phyloP scores from a whole-genome alignment of 2,329 filamentous ascomycete genomes.

The Cladosporium austrohemisphaericum region DNA sequence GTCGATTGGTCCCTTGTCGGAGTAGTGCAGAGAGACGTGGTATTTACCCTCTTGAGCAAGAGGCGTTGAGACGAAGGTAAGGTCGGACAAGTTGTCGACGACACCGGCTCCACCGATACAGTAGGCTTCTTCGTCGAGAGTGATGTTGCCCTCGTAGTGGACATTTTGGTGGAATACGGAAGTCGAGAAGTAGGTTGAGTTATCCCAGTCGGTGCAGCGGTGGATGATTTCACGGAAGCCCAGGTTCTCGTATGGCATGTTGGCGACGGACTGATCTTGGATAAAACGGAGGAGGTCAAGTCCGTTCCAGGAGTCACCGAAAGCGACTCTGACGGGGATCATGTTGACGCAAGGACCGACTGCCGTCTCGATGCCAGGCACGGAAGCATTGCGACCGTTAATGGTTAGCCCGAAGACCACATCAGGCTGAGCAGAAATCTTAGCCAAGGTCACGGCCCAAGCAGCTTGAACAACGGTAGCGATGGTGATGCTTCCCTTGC shows the following conservation, averaged over 20 bases:
- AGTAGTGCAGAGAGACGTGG: constrained; percentile 10
- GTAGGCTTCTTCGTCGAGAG: constrained; percentile 8
- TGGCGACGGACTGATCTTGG: constrained; percentile 9
- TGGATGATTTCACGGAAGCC: constrained; percentile 14
- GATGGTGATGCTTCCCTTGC: constrained; percentile 24
- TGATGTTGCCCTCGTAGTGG: constrained; percentile 14
- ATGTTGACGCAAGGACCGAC: constrained; percentile 14
- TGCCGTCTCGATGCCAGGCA: constrained; percentile 11
- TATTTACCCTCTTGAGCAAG: constrained; percentile 10
- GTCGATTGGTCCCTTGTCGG: constrained; percentile 12
- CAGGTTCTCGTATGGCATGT: constrained; percentile 14
- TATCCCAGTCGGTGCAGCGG: constrained; percentile 9
- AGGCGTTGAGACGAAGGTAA: constrained; percentile 11
- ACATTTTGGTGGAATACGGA: constrained; percentile 14
- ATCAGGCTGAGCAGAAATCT: constrained; percentile 47
- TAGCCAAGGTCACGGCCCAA: constrained; percentile 55
- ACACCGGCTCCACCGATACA: constrained; percentile 13
- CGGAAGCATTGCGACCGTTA: constrained; percentile 12
- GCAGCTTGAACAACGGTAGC: constrained; percentile 53
- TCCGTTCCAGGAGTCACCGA: constrained; percentile 9
- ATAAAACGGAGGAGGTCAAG: constrained; percentile 12
- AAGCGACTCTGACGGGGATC: constrained; percentile 12
- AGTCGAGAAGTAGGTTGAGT: constrained; percentile 10
- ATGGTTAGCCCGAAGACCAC: constrained; percentile 49
- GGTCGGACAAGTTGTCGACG: constrained; percentile 10